phyloP scores from a whole-genome alignment of 805 yeast genomes.

The Zygoascus bituminiphila region DNA sequence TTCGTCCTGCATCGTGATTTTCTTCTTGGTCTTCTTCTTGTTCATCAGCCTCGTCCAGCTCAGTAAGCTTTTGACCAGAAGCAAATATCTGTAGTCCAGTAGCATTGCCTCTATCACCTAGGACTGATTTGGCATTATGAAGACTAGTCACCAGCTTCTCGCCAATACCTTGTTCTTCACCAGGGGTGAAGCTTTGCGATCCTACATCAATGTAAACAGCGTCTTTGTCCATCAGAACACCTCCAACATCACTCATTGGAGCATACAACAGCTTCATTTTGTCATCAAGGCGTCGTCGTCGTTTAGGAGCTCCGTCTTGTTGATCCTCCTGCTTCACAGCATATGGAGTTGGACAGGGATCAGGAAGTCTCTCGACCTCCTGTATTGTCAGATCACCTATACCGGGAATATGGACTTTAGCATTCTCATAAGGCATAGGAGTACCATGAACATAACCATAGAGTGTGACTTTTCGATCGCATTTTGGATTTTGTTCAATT shows the following conservation, averaged over 20 bases:
- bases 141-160: conserved; percentile 76
- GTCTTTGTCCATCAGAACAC: conserved; percentile 92
- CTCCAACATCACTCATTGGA: conserved; percentile 99
- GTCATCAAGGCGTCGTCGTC: conserved; percentile 89
- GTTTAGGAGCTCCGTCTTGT: conserved; percentile 34
- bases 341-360: conserved; percentile 97
- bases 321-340: conserved; percentile 77
- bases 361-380: conserved; percentile 82
- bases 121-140: conserved; percentile 57
- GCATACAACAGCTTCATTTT: conserved; percentile 92
- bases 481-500: conserved; percentile 69
- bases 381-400: conserved; percentile 80
- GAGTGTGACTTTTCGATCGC: conserved; percentile 81
- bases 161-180: conserved; percentile 72
- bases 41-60: conserved; percentile 35
- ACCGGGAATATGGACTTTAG: conserved; percentile 89
- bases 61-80: conserved; percentile 40
- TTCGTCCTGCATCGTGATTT: conserved; percentile 55
- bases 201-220: conserved; percentile 92
- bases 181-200: conserved; percentile 43
- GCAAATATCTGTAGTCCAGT: conserved; percentile 73
- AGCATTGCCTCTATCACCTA: conserved; percentile 43
- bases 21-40: conserved; percentile 27
- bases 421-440: conserved; percentile 57
- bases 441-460: conserved; percentile 96